Base-by-base conservation (phyloP, 768 basidiomycete species). In the Hygrocybe coccinea region DNA sequence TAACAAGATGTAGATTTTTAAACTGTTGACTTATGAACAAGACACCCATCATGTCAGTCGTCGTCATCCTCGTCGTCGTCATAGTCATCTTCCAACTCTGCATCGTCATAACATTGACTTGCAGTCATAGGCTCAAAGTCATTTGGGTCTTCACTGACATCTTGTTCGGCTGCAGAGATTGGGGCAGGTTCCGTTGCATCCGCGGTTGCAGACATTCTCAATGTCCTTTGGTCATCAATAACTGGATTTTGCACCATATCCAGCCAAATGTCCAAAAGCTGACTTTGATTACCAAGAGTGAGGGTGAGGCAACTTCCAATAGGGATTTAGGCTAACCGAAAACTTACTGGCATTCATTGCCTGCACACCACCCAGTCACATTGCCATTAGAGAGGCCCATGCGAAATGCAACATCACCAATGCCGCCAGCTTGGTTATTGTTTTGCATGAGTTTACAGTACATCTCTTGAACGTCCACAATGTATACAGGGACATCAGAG, bases 281-380 rank as follows among this genome's bases (percentile, higher is more conserved):
- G 57, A 22, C 79, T 81, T 54, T 37, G 35, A 43, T 22, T 49
- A 41, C 21, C 52, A 11, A 39, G 14, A 29, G 56, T 22, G 14
- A 52, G 21, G 3, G 29, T 35, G 15, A 33, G 22, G 43, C 29
- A 34, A 38, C 12, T 41, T 3, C 22, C 44, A 41, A 46, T 46
- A 8, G 12, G 10, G 29, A 37, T 29, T 37, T 34, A 12, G 46
- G 50, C 38, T 60, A 14, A 8, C 10, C 17, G n/a, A 21, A 2
- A 14, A 65, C 79, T 64, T 59, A 80, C 80, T 69, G 69, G 34
- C 78, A 76, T 61, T 82, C 80, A 49, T 81, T 79, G 0, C 79
- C 80, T 8, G 79, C 79, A 64, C 79, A 80, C 59, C 73, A 73
- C 8, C 67, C 69, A 21, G 65, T 54, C n/a, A 29, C 17, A 17